Evolutionary conservation across 768 basidiomycete species (phyloP).

Genomic region (Leccinum ochraceum): DNA sequence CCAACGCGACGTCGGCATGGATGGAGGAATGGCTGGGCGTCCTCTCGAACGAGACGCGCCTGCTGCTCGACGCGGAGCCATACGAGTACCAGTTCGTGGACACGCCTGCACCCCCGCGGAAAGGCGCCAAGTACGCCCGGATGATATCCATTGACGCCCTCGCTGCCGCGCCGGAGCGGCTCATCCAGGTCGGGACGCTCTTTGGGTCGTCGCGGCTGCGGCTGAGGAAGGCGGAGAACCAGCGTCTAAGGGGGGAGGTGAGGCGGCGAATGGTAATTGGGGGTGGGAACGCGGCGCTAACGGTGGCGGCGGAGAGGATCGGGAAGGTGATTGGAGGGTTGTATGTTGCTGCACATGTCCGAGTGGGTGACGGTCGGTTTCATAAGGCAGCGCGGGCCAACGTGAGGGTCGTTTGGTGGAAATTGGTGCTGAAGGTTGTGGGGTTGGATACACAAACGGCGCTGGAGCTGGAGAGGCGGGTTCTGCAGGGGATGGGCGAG

Average conservation of each 20-base stretch:
- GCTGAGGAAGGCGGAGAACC: constrained; percentile 43
- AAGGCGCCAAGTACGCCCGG: constrained; percentile 14
- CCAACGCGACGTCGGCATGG: constrained; percentile 47
- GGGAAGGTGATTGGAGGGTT: constrained; percentile 40
- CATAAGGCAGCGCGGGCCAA: constrained; percentile 41
- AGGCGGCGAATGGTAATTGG: constrained; percentile 59
- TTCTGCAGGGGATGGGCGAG: background rate
- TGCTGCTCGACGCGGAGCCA: constrained; percentile 51
- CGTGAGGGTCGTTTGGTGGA: constrained; percentile 54
- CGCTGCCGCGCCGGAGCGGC: constrained; percentile 35
- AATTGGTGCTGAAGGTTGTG: constrained; percentile 51
- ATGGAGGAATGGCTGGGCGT: constrained; percentile 27
- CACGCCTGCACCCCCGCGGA: constrained; percentile 6
- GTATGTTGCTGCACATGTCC: constrained; percentile 67
- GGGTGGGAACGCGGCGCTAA: constrained; percentile 52
- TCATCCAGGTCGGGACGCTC: constrained; percentile 72
- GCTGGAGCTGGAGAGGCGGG: constrained; percentile 27
- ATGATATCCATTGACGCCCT: constrained; percentile 15
- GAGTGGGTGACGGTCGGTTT: constrained; percentile 71
- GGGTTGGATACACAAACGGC: constrained; percentile 41
- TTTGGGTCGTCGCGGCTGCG: constrained; percentile 75
- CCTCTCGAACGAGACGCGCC: constrained; percentile 40
- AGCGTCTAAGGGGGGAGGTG: constrained; percentile 45
- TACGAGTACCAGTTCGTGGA: constrained; percentile 48
- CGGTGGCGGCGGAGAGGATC: constrained; percentile 46